Conservation (phyloP, 2,329 filamentous ascomycete genomes). For the Tetracladium maxilliforme region DNA sequence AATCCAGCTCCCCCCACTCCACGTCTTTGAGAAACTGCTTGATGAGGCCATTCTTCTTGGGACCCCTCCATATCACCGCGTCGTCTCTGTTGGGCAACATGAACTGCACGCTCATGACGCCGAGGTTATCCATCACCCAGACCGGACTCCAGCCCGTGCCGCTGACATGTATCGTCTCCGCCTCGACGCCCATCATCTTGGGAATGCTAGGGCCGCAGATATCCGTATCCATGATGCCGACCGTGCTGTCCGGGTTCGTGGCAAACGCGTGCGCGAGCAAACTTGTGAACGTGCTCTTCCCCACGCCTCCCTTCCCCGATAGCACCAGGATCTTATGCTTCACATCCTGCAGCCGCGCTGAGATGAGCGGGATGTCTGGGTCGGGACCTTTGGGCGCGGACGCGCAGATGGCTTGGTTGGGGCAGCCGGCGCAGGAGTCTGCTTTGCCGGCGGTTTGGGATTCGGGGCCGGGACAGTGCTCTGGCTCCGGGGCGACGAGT, state of each 20-base stretch:
- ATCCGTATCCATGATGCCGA: slow-evolving; percentile 96
- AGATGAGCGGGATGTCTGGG: slow-evolving; percentile 82
- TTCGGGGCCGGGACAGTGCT: slow-evolving; percentile 89
- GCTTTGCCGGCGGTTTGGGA: slow-evolving; percentile 53
- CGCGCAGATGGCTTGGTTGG: slow-evolving; percentile 91
- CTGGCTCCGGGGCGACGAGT: slow-evolving; percentile 87
- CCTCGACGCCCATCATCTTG: slow-evolving; percentile 97
- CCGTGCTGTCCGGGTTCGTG: slow-evolving; percentile 58
- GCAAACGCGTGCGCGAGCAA: slow-evolving; percentile 85
- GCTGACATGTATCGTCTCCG: slow-evolving; percentile 85
- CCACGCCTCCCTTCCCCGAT: slow-evolving; percentile 90
- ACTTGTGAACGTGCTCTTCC: slow-evolving; percentile 86
- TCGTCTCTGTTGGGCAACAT: slow-evolving; percentile 91
- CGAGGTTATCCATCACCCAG: slow-evolving; percentile 87
- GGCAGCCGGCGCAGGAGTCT: slow-evolving; percentile 87
- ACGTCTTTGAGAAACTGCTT: slow-evolving; percentile 98
- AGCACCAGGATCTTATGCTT: slow-evolving; percentile 88
- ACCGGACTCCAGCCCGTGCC: slow-evolving; percentile 86
- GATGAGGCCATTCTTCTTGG: slow-evolving; percentile 97
- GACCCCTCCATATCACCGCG: slow-evolving; percentile 91
- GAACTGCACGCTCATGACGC: slow-evolving; percentile 96
- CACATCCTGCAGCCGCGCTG: slow-evolving; percentile 65
- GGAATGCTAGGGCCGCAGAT: slow-evolving; percentile 94
- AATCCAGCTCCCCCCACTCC: slow-evolving; percentile 92
- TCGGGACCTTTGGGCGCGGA: slow-evolving; percentile 90